Conservation (phyloP, 2,329 filamentous ascomycete genomes). For the Colletotrichum simmondsii region DNA sequence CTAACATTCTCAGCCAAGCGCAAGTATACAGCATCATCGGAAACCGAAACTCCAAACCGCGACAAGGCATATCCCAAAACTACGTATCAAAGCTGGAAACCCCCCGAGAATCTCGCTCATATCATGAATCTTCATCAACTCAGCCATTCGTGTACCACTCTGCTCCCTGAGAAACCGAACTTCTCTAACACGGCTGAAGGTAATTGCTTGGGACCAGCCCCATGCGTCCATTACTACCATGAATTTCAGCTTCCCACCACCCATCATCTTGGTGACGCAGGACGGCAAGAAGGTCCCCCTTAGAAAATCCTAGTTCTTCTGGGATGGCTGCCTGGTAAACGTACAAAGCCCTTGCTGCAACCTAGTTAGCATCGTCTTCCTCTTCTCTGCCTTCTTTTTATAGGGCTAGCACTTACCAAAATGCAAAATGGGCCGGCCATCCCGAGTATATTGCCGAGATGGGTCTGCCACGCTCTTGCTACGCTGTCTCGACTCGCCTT, state of each 20-base stretch:
- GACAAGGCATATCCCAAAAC: not conserved
- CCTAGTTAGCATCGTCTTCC: conserved; percentile 37
- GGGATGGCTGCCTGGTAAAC: conserved; percentile 95
- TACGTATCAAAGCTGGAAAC: not conserved
- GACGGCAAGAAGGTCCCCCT: conserved; percentile 91
- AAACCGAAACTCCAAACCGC: not conserved
- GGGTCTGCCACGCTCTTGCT: conserved; percentile 91
- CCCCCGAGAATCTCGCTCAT: not conserved
- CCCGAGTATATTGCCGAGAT: conserved; percentile 83
- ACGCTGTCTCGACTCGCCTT: conserved; percentile 60
- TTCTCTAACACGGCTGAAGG: conserved; percentile 61
- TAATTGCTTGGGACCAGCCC: conserved; percentile 78
- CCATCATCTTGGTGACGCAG: conserved; percentile 94
- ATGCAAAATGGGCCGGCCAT: conserved; percentile 89
- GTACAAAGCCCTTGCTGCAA: conserved; percentile 88
- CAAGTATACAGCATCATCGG: not conserved
- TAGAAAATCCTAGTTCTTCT: conserved; percentile 91
- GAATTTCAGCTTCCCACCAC: conserved; percentile 98
- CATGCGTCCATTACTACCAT: conserved; percentile 69
- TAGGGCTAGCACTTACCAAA: conserved; percentile 77
- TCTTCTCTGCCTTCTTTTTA: not conserved
- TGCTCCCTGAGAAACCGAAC: not conserved
- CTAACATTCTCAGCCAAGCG: not conserved
- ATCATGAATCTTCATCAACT: not conserved
- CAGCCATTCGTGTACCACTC: not conserved